Base-by-base conservation (phyloP, 371 early-diverging fungal genomes). In the Mucor sp. region DNA sequence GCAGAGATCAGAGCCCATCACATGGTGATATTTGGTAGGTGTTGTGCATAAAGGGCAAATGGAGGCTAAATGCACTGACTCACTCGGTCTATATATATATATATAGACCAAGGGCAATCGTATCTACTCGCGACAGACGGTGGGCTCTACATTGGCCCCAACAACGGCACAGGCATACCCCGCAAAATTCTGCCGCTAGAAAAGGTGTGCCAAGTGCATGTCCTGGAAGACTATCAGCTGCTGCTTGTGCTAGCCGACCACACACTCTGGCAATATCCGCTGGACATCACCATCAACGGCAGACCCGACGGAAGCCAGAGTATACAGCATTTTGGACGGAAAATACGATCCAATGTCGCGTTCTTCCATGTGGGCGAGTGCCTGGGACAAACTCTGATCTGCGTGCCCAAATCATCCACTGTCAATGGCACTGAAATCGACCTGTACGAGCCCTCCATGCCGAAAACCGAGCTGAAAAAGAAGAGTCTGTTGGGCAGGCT, bases 281-380 rank as follows among this genome's bases (percentile, higher is more conserved):
- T 80, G 9, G 77, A 74, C 6, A 74, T 78, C 2, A 68, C 74
- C 0, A 44, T 81, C 14, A 76, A 81, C 33, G 67, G 72, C 2
- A 63, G 69, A 30, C 74, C 75, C 25, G 73, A 75, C 23, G 75
- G 70, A 6, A 66, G 15, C 1, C 41, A 62, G 11, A 48, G 56
- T 21, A 59, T 68, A 2, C 65, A 65, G 25, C 53, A 69, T 6
- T 62, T 67, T 58, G 79, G 79, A 11, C 43, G 72, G 4, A 75
- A 77, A 27, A 50, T 81, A 11, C 64, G 68, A 19, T 48, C 63
- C n/a, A 59, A 75, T 27, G 76, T 79, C 0, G 64, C 76, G 4
- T 82, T 82, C 30, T 77, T 82, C 35, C 75, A 79, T 62, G 79
- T 77, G 2, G 80, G 76, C 14, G 43, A 44, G 5, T 82, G 80